Evolutionary conservation across 805 yeast species (phyloP), one percentile per base, ranked within the genome.

Genomic region (Wickerhamia fluorescens): DNA sequence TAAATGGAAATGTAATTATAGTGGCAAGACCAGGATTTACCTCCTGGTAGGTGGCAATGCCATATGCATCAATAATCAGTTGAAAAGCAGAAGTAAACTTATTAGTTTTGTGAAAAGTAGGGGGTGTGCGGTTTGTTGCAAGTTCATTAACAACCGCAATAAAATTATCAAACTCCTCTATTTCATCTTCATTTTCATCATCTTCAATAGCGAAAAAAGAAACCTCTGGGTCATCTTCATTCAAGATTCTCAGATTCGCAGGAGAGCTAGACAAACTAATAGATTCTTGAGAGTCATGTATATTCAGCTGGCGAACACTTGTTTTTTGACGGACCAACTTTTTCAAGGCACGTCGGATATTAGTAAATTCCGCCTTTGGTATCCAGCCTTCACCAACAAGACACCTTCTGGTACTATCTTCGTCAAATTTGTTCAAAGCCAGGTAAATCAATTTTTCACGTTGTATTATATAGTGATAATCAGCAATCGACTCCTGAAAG

Each of bases 21-120:
- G 98, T 89, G 4, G 98, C 89, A 39, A 92, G 65, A 31, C 95
- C 98, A 4, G 98, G 95, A 55, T 92, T 92, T 16, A 92, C 92
- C 57, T 92, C 98, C 44, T 86, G 79, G 60, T 92, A 92, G 3
- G 86, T 73, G 7, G 96, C 92, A 34, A 86, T 68, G 44, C 97
- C 98, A 57, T 92, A 92, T 3, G 96, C 92, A 55, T 92, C 98
- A 49, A 86, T 84, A 62, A 92, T 87, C 27, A 75, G 66, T 64
- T 92, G 99, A 67, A 86, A 92, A 0, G 96, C 96, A 19, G 68
- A 73, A 0, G 97, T 88, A 54, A 92, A 87, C 59, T 89, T 89
- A 60, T 89, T 92, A n/a, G 94, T 84, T 49, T 82, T 77, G 59
- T 87, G 95, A 55, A 66, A 87, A 1, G 99, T 92, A 28, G 99